Base-by-base conservation (phyloP, 108 stramenopile genomes). In the Chaetoceros tenuissimus region DNA sequence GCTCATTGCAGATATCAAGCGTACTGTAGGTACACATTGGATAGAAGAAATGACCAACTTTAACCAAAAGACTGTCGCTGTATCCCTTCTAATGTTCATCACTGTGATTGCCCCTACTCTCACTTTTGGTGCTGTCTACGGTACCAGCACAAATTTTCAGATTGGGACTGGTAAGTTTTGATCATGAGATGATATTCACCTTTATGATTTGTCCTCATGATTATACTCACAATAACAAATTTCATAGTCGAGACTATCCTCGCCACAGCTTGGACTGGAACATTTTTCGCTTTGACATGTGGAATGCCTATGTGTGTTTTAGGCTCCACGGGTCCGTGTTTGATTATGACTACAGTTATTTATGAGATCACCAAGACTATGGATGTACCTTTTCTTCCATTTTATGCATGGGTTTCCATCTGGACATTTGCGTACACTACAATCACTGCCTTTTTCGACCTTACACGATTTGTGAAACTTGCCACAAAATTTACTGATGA, bases 281-380 rank as follows among this genome's bases (percentile, higher is more conserved):
- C 13, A 40, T 40, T 40, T 13, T 40, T 40, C 34, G 5, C 34
- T 40, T 40, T 40, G 8, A 10, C 13, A 5, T 10, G 34, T 40
- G 34, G 34, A 40, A 40, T 40, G 34, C 34, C 34, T 5, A 40
- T 40, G 34, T 5, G 5, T 44, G 68, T 79, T 44, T 68, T 62
- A 44, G 78, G 78, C 31, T 49, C 51, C 16, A 79, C 78, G 5
- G 78, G 78, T 46, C 78, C 78, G 18, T 74, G 72, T 8, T 51
- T 79, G 23, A 66, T 69, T 28, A 67, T 79, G 27, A 48, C 74
- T 2, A 62, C 31, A 1, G 64, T 65, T 13, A 19, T 75, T 28
- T 65, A 57, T 31, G 51, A 68, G 18, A 68, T 79, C 40, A 22
- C 71, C 26, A 48, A 71, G 13, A 56, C 22, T 19, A 13, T 75